Percentiles rank a stretch among this genome's conserved stretches.
These are phyloP conservation scores for Onygenales sp. DNA, from an alignment of 2,329 filamentous ascomycete genomes.

Conservation along the genomic window DNA sequence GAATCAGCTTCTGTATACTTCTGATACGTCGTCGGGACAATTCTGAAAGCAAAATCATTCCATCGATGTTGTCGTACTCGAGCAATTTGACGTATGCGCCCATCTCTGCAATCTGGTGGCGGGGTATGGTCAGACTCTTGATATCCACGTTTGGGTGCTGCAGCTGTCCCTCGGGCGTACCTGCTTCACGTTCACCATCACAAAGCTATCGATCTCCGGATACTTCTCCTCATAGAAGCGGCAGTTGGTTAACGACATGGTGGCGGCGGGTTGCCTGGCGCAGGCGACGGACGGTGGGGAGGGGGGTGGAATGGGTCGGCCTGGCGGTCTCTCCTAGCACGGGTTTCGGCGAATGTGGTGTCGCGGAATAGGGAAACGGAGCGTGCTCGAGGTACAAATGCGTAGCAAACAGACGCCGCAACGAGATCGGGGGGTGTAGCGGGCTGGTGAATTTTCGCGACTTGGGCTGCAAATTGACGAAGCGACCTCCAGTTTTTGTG, in stretches of 20 bases:
- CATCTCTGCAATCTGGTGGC: slow-evolving; percentile 86
- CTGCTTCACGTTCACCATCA: slow-evolving; percentile 99
- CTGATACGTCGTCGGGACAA: slow-evolving; percentile 95
- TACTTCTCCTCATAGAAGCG: slow-evolving; percentile 98
- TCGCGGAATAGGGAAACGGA: too few species aligned
- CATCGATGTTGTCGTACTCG: slow-evolving; percentile 99
- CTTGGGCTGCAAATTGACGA: too few species aligned
- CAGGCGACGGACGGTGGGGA: not conserved
- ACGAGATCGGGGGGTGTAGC: too few species aligned
- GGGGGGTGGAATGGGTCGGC: not conserved
- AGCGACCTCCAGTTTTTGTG: too few species aligned
- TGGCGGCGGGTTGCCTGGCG: slow-evolving; percentile 37
- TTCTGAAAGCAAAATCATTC: slow-evolving; percentile 98
- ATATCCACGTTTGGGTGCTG: not conserved
- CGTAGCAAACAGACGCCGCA: too few species aligned
- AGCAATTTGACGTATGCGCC: slow-evolving; percentile 98
- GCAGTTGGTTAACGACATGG: slow-evolving; percentile 91
- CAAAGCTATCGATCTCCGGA: slow-evolving; percentile 97
- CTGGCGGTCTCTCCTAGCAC: slow-evolving; percentile 5
- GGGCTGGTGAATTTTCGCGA: too few species aligned
- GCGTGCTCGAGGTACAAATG: too few species aligned
- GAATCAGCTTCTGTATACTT: slow-evolving; percentile 97
- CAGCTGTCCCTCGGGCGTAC: slow-evolving; percentile 34
- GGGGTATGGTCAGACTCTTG: not conserved
- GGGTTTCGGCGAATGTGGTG: too few species aligned